Evolutionary conservation across 495 filamentous ascomycete genomes (phyloP), one percentile per base, ranked within the genome.

Genomic region (Xylaria palmicola): DNA sequence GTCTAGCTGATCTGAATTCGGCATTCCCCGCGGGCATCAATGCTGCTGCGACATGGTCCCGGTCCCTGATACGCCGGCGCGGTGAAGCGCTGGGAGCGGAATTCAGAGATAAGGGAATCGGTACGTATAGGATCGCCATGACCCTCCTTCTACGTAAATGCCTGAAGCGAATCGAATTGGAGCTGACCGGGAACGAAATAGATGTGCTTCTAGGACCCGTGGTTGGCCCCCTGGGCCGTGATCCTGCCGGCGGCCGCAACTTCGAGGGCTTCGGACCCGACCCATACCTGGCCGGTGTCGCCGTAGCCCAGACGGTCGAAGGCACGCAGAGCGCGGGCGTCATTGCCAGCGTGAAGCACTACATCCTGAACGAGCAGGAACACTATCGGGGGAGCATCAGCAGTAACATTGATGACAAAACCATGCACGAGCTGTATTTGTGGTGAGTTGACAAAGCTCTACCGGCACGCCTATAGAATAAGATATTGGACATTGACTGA

Each of bases 1-100:
- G 24, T 3, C 13, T 56, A 73, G 74, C 84, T 10, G 84, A 86
- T 53, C 77, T 85, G 49, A 85, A 82, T 58, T 86, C 84, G 0
- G 89, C 82, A 3, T 93, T 92, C 70, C 86, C 90, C 1, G 84
- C 89, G 1, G 90, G 90, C 19, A 81, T 91, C 67, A 92, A 87
- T 68, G 85, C 85, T 12, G 90, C 88, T 3, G 87, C 89, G 17
- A 90, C 90, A 0, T 93, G 85, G 78, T 87, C 89, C 64, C 82
- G 83, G 45, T 76, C 81, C 12, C 70, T 89, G 9, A 85, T 89
- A 69, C 81, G 84, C 20, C 69, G 73, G 0, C 78, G 87, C 6
- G 85, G 83, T 4, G 79, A 84, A 22, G 86, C 79, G 0, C 76
- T 90, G 62, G 78, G 68, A 30, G 73, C 81, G 45, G 87, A 90